Conservation (phyloP, 2,329 filamentous ascomycete species). For the Penicillium sp. region DNA sequence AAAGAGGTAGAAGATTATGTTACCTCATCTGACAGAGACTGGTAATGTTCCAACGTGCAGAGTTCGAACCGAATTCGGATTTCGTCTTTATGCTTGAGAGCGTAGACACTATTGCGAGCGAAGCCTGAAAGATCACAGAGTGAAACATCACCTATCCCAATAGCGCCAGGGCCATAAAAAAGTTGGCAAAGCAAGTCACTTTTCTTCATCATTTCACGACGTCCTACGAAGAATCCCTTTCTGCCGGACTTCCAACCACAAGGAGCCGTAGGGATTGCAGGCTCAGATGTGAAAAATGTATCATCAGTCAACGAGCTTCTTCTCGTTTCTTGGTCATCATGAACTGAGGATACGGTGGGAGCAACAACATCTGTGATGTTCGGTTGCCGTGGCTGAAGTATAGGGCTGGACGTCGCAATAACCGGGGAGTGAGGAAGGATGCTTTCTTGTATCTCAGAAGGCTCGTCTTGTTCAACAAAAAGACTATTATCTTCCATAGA, state of each 20-base stretch:
- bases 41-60: conserved; percentile 27
- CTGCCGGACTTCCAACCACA: background rate
- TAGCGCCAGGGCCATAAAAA: conserved; percentile 27
- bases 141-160: conserved; percentile 26
- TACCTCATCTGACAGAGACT: conserved; percentile 25
- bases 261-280: background rate
- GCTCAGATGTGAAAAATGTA: background rate
- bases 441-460: conserved; percentile 1
- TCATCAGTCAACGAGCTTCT: background rate
- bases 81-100: conserved; percentile 14
- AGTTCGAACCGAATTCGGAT: conserved; percentile 33
- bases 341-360: background rate
- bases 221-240: background rate
- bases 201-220: conserved; percentile 19
- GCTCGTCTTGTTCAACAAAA: conserved; percentile 20
- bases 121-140: conserved; percentile 23
- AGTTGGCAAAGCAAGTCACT: conserved; percentile 27
- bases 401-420: background rate
- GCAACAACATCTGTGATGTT: background rate
- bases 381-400: background rate
- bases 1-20: conserved; percentile 2
- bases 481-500: conserved; percentile 12
- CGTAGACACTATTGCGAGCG: conserved; percentile 18
- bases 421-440: background rate
- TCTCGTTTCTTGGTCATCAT: background rate